Conservation (phyloP, 306 rosid genomes). For the Lathyrus oleraceus region DNA sequence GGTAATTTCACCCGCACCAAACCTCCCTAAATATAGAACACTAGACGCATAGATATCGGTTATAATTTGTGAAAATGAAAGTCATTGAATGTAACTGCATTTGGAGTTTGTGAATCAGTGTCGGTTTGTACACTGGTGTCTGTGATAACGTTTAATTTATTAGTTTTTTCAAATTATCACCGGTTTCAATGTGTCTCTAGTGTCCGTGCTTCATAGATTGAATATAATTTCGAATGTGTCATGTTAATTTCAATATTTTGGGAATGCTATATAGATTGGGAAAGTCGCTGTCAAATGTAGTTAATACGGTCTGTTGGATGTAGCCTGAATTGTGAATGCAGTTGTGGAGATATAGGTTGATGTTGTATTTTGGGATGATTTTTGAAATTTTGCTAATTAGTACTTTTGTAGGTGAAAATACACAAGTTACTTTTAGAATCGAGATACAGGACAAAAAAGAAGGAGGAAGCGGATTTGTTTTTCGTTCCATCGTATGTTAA, state of each 20-base stretch:
- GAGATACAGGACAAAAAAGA: conserved; percentile 62
- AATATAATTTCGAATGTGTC: no score
- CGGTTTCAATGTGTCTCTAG: no score
- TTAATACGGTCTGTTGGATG: not conserved
- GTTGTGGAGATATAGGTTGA: not conserved
- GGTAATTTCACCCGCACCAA: conserved; percentile 44
- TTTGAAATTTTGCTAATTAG: not conserved
- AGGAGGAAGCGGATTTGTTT: conserved; percentile 90
- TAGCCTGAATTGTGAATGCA: not conserved
- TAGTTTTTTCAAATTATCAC: no score
- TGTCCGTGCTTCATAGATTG: no score
- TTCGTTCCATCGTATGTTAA: conserved; percentile 87
- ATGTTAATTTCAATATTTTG: no score
- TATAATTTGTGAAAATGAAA: not conserved
- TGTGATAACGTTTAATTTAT: no score
- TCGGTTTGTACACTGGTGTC: not conserved
- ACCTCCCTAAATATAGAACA: no score
- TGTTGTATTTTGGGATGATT: not conserved
- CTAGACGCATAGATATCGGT: not conserved
- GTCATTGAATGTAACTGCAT: not conserved
- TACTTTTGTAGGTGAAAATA: conserved; percentile 72
- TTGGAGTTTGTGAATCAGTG: no score
- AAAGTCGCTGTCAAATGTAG: not conserved
- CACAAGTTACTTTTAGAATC: conserved; percentile 76
- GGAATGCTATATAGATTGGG: not conserved